Conservation (phyloP, 495 filamentous ascomycete species). For the Tuber melanosporum region DNA sequence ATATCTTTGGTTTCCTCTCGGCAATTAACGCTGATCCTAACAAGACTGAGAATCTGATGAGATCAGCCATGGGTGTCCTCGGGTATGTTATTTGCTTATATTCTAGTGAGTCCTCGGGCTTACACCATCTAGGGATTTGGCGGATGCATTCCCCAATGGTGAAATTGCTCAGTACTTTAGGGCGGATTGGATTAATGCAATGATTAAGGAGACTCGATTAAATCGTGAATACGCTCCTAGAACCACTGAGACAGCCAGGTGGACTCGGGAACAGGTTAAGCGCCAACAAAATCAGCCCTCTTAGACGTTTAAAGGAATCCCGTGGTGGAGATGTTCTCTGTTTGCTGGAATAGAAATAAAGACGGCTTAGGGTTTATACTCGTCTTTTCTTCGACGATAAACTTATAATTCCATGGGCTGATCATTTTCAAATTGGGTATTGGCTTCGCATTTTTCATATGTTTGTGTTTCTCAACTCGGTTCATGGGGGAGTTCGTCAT, state of each 20-base stretch:
- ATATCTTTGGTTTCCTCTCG: conserved; percentile 84
- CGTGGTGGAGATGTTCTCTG: conserved; percentile 24
- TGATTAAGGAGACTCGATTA: conserved; percentile 79
- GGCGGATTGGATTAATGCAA: conserved; percentile 75
- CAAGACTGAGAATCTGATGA: conserved; percentile 83
- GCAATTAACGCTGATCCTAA: conserved; percentile 71
- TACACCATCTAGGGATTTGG: conserved; percentile 63
- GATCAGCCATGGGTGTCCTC: conserved; percentile 90
- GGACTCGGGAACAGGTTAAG: conserved; percentile 96
- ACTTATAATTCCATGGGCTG: conserved; percentile 38
- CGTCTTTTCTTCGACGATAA: conserved; percentile 34
- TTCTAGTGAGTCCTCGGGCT: conserved; percentile 41
- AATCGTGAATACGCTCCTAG: conserved; percentile 76
- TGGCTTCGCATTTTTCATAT: conserved; percentile 39
- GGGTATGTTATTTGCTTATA: conserved; percentile 56
- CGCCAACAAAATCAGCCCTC: conserved; percentile 54
- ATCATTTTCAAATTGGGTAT: conserved; percentile 35
- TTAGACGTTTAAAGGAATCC: conserved; percentile 30
- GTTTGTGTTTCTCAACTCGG: conserved; percentile 39
- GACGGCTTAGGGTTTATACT: conserved; percentile 26
- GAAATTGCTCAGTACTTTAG: conserved; percentile 77
- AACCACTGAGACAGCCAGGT: conserved; percentile 89
- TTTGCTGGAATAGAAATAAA: conserved; percentile 35
- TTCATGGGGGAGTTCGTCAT: conserved; percentile 39
- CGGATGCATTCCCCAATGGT: conserved; percentile 86